Evolutionary conservation across 108 stramenopile species (phyloP), one percentile per base, ranked within the genome.

Genomic region (Skeletonema costatum): DNA sequence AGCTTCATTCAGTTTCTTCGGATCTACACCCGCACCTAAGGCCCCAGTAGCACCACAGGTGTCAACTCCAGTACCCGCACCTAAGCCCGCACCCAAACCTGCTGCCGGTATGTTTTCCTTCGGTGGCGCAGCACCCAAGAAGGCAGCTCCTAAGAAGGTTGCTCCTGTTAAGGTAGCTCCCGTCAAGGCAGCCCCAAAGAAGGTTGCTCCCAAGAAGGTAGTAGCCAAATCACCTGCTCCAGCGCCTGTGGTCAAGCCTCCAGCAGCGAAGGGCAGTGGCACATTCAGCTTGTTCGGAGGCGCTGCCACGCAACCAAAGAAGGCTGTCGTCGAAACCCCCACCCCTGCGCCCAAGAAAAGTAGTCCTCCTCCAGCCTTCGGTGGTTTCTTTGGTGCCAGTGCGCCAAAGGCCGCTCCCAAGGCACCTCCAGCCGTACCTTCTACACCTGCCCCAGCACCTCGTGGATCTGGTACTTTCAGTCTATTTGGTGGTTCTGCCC

Each of bases 401-500:
- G 61, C 48, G 19, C 74, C 68, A 0, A 74, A 73, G 62, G 53
- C 84, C 9, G 76, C 83, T 12, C 76, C 85, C 14, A 59, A 58
- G 30, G 32, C 70, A 0, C 19, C 63, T 12, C 21, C 33, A 10
- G 17, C 81, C 14, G 82, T 67, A 32, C 74, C 80, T 25, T 36
- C 73, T 19, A 16, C 44, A 46, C 78, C 77, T 31, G 60, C 76
- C 33, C 67, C 78, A 10, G 66, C 68, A 60, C 68, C 85, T 25
- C 63, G 83, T 25, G 58, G 81, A 48, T 64, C 66, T 44, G 87
- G 82, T 58, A 86, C 85, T 6, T 76, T 87, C 64, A 80, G 68
- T 64, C 64, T 87, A 29, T 87, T 87, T 64, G 79, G 86, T 31
- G 78, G 74, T 19, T 41, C 77, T 1, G 61, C 76, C 29, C 56